These are phyloP conservation scores for Aspergillus sclerotioniger DNA, from an alignment of 495 filamentous ascomycete genomes.

Conservation along the genomic window DNA sequence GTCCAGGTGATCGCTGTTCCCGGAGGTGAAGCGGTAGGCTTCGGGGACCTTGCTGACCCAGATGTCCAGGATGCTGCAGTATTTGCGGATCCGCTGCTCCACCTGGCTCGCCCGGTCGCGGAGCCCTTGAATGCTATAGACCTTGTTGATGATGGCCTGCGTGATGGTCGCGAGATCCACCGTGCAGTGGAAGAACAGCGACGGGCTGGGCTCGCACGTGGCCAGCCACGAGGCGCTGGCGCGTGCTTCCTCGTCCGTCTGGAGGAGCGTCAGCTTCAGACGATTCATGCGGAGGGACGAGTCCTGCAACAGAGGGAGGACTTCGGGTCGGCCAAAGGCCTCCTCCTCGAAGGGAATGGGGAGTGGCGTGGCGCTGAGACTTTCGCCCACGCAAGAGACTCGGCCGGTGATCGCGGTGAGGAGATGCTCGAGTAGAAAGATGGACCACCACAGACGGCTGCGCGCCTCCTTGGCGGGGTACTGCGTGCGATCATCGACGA, in stretches of 20 bases:
- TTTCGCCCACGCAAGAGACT: conserved; percentile 53
- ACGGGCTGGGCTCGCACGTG: conserved; percentile 30
- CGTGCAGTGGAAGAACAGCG: conserved; percentile 46
- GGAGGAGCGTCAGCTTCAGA: conserved; percentile 35
- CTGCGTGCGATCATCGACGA: conserved; percentile 45
- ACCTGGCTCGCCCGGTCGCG: conserved; percentile 49
- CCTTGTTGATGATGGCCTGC: conserved; percentile 47
- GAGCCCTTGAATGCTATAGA: conserved; percentile 56
- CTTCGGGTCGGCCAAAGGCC: conserved; percentile 22
- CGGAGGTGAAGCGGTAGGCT: conserved; percentile 45
- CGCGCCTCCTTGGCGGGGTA: conserved; percentile 56
- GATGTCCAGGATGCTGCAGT: conserved; percentile 42
- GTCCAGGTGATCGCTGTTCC: conserved; percentile 6
- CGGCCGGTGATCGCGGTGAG: conserved; percentile 61
- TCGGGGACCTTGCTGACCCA: conserved; percentile 52
- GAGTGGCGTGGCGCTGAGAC: conserved; percentile 51
- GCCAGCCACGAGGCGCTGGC: conserved; percentile 24
- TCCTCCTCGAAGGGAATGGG: conserved; percentile 57
- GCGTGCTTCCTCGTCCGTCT: conserved; percentile 19
- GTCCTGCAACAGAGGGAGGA: conserved; percentile 25
- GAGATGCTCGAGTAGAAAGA: conserved; percentile 56
- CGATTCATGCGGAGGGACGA: conserved; percentile 16
- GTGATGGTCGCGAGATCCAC: conserved; percentile 50
- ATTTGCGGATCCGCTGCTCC: conserved; percentile 48
- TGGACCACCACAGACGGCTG: conserved; percentile 62